These are phyloP conservation scores for Calocybe gangraenosa DNA, from an alignment of 768 basidiomycete genomes.

Conservation along the genomic window DNA sequence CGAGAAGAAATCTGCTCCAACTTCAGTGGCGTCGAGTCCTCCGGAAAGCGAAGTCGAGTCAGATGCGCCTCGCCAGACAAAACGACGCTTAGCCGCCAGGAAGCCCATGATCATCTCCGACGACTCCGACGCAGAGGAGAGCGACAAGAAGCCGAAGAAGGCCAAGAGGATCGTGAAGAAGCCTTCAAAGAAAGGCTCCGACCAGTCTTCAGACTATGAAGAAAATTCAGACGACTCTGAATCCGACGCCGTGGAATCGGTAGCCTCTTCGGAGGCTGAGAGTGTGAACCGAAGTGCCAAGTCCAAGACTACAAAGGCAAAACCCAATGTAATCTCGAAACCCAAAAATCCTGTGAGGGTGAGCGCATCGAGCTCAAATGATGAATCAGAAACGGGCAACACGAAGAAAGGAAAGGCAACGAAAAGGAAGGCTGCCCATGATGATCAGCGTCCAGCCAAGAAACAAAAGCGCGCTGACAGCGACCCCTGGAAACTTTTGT, in stretches of 20 bases:
- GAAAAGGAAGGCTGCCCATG: constrained; percentile 34
- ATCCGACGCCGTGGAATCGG: constrained; percentile 29
- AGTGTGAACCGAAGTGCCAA: constrained; percentile 18
- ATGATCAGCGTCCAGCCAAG: constrained; percentile 41
- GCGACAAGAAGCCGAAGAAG: constrained; percentile 24
- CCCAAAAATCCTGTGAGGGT: constrained; percentile 14
- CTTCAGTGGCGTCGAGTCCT: constrained; percentile 30
- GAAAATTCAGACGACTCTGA: constrained; percentile 28
- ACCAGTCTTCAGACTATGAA: constrained; percentile 39
- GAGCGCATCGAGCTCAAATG: constrained; percentile 20
- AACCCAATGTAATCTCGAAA: constrained; percentile 12
- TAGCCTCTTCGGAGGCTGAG: constrained; percentile 31
- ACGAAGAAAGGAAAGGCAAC: constrained; percentile 43
- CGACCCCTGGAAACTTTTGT: constrained; percentile 77
- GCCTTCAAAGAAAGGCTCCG: constrained; percentile 17
- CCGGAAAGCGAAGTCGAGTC: constrained; percentile 35
- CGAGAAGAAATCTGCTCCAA: constrained; percentile 20
- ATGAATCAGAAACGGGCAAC: constrained; percentile 28
- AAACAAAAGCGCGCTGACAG: constrained; percentile 60
- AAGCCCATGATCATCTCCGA: constrained; percentile 49
- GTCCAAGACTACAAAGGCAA: constrained; percentile 26
- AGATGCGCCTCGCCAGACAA: constrained; percentile 31
- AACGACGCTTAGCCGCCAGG: constrained; percentile 35
- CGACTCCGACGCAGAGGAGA: constrained; percentile 39
- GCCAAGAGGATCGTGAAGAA: constrained; percentile 18